A percentile compares a stretch with the other conserved stretches of the same genome.
These are phyloP conservation scores for Oehlia diaphana DNA, from an alignment of 192 early-diverging fungal species.

Conservation along the genomic window DNA sequence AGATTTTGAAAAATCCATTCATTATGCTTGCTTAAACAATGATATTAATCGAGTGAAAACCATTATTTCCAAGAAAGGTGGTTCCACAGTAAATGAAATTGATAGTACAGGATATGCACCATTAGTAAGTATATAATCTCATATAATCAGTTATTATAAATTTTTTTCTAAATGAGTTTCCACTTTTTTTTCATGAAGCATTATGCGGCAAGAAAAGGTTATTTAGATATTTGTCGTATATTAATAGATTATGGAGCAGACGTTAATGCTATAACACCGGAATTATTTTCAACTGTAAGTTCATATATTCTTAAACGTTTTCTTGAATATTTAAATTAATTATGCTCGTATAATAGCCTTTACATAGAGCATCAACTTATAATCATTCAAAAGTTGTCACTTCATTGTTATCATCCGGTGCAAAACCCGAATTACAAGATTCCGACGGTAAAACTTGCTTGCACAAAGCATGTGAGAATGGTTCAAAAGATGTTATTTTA, in stretches of 20 bases:
- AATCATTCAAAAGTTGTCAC: conserved; percentile 1
- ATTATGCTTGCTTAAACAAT: conserved; percentile 18
- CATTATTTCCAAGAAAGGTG: conserved; percentile 21
- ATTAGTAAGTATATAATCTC: background rate
- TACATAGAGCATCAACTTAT: conserved; percentile 5
- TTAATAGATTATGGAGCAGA: conserved; percentile 16
- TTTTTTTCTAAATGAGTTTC: background rate
- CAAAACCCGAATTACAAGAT: conserved; percentile 2
- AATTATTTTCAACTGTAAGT: conserved; percentile 26
- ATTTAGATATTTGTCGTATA: conserved; percentile 19
- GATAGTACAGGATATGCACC: conserved; percentile 22
- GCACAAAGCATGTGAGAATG: conserved; percentile 19
- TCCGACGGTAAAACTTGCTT: conserved; percentile 20
- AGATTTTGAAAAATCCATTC: conserved; percentile 24
- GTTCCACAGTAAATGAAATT: background rate
- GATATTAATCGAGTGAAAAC: background rate
- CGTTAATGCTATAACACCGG: conserved; percentile 13
- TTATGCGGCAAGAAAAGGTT: conserved; percentile 13
- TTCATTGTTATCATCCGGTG: background rate
- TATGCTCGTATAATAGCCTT: conserved; percentile 3
- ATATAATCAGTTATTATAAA: background rate
- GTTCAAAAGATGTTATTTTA: conserved; percentile 6
- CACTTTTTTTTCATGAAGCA: background rate
- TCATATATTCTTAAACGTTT: background rate
- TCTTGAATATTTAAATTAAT: background rate